Evolutionary conservation across 768 basidiomycete species (phyloP).

Genomic region (Leccinum fibrillosum): DNA sequence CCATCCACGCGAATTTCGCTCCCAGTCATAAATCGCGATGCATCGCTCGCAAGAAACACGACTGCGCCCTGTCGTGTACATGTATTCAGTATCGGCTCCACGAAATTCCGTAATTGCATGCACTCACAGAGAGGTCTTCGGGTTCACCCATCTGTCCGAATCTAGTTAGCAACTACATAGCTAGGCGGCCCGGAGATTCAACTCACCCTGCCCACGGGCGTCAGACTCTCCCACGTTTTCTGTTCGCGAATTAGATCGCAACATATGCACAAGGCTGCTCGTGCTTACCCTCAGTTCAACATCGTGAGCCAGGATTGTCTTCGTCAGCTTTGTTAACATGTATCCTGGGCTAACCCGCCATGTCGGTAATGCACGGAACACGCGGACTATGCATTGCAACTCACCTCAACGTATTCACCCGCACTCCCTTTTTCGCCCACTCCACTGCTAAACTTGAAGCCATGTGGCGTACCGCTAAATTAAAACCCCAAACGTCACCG

Average conservation of each 20-base stretch:
- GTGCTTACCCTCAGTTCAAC: conserved; percentile 63
- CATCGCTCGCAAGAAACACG: conserved; percentile 88
- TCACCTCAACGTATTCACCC: conserved; percentile 80
- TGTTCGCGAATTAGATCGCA: conserved; percentile 25
- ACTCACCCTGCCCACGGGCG: conserved; percentile 78
- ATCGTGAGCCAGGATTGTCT: conserved; percentile 73
- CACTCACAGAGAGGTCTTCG: conserved; percentile 77
- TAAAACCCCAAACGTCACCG: conserved; percentile 7
- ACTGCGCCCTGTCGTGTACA: conserved; percentile 62
- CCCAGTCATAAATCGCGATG: conserved; percentile 88
- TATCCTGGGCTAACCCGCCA: conserved; percentile 72
- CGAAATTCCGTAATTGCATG: conserved; percentile 1
- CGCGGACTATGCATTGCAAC: conserved; percentile 2
- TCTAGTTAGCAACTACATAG: conserved; percentile 28
- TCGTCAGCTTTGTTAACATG: conserved; percentile 89
- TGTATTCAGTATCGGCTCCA: neutral
- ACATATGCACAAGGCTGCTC: no score
- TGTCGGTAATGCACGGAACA: neutral
- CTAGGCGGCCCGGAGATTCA: neutral
- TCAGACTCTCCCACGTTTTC: conserved; percentile 82
- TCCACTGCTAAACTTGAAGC: conserved; percentile 90
- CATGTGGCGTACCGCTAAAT: conserved; percentile 86
- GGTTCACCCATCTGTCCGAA: conserved; percentile 80
- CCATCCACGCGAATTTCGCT: conserved; percentile 85
- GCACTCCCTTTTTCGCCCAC: conserved; percentile 88